Conservation (phyloP, 805 yeast species). For the Suhomyces sp. region DNA sequence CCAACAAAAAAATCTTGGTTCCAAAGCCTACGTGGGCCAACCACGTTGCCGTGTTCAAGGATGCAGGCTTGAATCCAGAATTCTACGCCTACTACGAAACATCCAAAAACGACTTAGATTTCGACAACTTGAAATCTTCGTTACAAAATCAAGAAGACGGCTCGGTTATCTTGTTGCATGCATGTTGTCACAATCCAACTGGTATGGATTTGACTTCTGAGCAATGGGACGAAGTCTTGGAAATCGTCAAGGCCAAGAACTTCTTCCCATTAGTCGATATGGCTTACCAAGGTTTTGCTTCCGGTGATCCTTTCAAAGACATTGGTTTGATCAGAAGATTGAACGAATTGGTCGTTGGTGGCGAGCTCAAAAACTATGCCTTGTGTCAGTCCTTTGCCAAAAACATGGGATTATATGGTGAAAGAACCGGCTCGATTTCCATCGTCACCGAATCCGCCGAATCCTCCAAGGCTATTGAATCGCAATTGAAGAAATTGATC, state of each 20-base stretch:
- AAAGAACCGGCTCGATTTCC: slow-evolving; percentile 74
- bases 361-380: slow-evolving; percentile 50
- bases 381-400: slow-evolving; percentile 50
- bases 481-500: slow-evolving; percentile 78
- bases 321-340: slow-evolving; percentile 45
- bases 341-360: slow-evolving; percentile 48
- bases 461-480: slow-evolving; percentile 55
- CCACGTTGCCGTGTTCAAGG: slow-evolving; percentile 75
- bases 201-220: slow-evolving; percentile 85
- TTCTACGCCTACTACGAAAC: slow-evolving; percentile 72
- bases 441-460: slow-evolving; percentile 56
- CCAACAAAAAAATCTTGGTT: slow-evolving; percentile 56
- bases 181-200: slow-evolving; percentile 97
- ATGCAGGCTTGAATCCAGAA: slow-evolving; percentile 63
- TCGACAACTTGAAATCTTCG: slow-evolving; percentile 60
- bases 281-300: slow-evolving; percentile 95
- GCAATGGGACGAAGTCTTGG: slow-evolving; percentile 77
- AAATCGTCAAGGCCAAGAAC: slow-evolving; percentile 53
- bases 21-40: slow-evolving; percentile 96
- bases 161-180: slow-evolving; percentile 75
- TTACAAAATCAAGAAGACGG: slow-evolving; percentile 54
- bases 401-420: slow-evolving; percentile 50
- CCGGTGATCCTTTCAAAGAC: slow-evolving; percentile 78
- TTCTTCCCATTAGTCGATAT: slow-evolving; percentile 83
- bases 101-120: slow-evolving; percentile 58